Evolutionary conservation across 2,329 filamentous ascomycete species (phyloP).

Genomic region (Colletotrichum sp.): DNA sequence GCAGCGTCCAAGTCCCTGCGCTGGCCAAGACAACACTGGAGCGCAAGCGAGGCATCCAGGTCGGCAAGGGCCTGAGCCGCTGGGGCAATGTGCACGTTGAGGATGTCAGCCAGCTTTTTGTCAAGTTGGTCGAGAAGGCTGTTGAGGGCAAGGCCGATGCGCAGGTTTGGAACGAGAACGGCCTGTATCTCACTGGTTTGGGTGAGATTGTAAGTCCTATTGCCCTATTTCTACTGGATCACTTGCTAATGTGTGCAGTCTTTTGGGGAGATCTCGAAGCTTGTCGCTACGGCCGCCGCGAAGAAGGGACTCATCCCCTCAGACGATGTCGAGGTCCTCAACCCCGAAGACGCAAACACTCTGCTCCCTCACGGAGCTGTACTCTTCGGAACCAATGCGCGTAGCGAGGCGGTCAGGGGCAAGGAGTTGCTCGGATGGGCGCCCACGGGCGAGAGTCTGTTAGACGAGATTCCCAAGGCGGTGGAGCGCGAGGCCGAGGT

Average conservation of each 20-base stretch:
- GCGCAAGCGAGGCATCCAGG: slow-evolving; percentile 32
- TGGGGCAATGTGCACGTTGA: slow-evolving; percentile 42
- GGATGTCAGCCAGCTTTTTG: slow-evolving; percentile 35
- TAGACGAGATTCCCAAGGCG: slow-evolving; percentile 41
- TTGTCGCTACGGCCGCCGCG: slow-evolving; percentile 29
- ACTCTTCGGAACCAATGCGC: slow-evolving; percentile 63
- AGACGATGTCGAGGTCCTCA: slow-evolving; percentile 30
- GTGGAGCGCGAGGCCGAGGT: slow-evolving; percentile 27
- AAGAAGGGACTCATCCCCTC: slow-evolving; percentile 28
- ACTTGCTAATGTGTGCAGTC: slow-evolving; percentile 25
- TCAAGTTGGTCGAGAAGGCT: slow-evolving; percentile 33
- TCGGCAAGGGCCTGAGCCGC: slow-evolving; percentile 35
- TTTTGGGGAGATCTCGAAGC: slow-evolving; percentile 34
- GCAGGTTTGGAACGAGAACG: slow-evolving; percentile 41
- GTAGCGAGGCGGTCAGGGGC: slow-evolving; percentile 55
- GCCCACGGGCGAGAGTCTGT: slow-evolving; percentile 51
- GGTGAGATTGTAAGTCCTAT: slow-evolving; percentile 29
- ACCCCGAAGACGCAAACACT: slow-evolving; percentile 47
- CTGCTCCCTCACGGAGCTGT: slow-evolving; percentile 48
- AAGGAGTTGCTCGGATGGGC: slow-evolving; percentile 60
- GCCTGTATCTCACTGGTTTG: slow-evolving; percentile 38
- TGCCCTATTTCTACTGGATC: rapidly evolving
- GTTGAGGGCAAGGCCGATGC: slow-evolving; percentile 20
- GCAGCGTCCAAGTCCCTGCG: slow-evolving; percentile 45
- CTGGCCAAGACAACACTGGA: slow-evolving; percentile 37